These are phyloP conservation scores for Daldinia caldariorum DNA, from an alignment of 495 filamentous ascomycete species.

Conservation along the genomic window DNA sequence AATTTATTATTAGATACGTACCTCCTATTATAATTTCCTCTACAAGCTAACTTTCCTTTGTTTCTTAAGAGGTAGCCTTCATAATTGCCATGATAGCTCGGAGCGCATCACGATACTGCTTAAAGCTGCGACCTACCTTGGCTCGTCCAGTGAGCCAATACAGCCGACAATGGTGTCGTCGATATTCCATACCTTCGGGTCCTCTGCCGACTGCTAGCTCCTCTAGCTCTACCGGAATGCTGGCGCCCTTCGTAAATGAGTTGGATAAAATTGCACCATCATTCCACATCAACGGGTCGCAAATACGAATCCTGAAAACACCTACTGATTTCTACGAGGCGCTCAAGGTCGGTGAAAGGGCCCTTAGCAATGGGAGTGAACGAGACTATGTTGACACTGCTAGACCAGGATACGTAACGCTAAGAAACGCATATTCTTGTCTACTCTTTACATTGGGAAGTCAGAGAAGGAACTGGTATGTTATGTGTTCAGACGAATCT, in stretches of 20 bases:
- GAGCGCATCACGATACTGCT: constrained; percentile 41
- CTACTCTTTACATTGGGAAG: constrained; percentile 95
- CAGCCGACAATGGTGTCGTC: constrained; percentile 50
- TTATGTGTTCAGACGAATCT: constrained; percentile 45
- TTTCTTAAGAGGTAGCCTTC: neutral
- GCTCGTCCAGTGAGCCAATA: constrained; percentile 30
- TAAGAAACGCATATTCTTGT: constrained; percentile 83
- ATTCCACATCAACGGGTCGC: constrained; percentile 84
- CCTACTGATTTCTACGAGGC: constrained; percentile 88
- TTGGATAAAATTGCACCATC: constrained; percentile 89
- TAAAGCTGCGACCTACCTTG: constrained; percentile 43
- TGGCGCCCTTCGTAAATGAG: constrained; percentile 77
- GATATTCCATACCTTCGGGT: constrained; percentile 55
- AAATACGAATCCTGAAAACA: constrained; percentile 79
- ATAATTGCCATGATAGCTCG: constrained; percentile 41
- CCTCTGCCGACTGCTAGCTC: constrained; percentile 41
- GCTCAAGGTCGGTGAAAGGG: constrained; percentile 71
- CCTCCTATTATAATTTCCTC: neutral
- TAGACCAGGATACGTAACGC: constrained; percentile 84
- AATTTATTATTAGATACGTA: no score
- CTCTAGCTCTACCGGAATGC: constrained; percentile 53
- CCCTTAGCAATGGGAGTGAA: constrained; percentile 19
- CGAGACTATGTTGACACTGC: constrained; percentile 18
- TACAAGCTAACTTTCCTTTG: no score
- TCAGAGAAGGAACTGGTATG: constrained; percentile 86